These are phyloP conservation scores for Balansia obtecta DNA, from an alignment of 2,329 filamentous ascomycete species.

Conservation along the genomic window DNA sequence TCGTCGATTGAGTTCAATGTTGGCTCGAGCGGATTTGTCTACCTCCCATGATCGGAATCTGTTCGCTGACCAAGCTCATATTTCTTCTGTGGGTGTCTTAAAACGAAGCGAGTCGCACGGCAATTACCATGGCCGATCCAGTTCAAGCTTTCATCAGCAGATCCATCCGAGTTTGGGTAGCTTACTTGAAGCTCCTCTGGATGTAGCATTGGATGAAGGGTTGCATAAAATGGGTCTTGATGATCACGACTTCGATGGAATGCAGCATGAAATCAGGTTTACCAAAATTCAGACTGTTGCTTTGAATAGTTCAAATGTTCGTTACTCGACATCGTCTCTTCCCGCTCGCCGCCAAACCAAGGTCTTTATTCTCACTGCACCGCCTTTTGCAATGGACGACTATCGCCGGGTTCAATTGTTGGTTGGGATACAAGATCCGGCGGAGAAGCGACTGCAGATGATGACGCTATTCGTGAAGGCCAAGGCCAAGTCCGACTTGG, in stretches of 20 bases:
- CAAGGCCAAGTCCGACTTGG: constrained; percentile 19
- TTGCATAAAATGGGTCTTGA: constrained; percentile 62
- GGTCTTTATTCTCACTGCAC: constrained; percentile 55
- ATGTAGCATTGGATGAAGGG: constrained; percentile 58
- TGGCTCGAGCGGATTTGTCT: constrained; percentile 77
- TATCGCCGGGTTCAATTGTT: constrained; percentile 42
- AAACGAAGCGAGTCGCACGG: constrained; percentile 62
- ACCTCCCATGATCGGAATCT: constrained; percentile 69
- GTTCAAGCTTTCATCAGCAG: constrained; percentile 31
- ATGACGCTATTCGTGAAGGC: constrained; percentile 48
- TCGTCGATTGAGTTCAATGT: constrained; percentile 78
- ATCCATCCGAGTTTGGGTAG: constrained; percentile 44
- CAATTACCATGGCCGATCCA: constrained; percentile 26
- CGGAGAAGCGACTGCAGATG: constrained; percentile 55
- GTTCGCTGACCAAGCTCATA: constrained; percentile 56
- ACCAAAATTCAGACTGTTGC: constrained; percentile 58
- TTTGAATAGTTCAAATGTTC: constrained; percentile 46
- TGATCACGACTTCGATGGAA: constrained; percentile 57
- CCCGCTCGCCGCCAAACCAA: constrained; percentile 43
- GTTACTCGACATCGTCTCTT: constrained; percentile 43
- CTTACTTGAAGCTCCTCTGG: constrained; percentile 55
- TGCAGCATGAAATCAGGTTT: constrained; percentile 61
- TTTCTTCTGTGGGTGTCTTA: constrained; percentile 28
- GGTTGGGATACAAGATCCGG: constrained; percentile 57
- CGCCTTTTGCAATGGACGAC: constrained; percentile 41